Evolutionary conservation across 768 basidiomycete species (phyloP), one percentile per base, ranked within the genome.

Genomic region (Lactifluus piperatus): DNA sequence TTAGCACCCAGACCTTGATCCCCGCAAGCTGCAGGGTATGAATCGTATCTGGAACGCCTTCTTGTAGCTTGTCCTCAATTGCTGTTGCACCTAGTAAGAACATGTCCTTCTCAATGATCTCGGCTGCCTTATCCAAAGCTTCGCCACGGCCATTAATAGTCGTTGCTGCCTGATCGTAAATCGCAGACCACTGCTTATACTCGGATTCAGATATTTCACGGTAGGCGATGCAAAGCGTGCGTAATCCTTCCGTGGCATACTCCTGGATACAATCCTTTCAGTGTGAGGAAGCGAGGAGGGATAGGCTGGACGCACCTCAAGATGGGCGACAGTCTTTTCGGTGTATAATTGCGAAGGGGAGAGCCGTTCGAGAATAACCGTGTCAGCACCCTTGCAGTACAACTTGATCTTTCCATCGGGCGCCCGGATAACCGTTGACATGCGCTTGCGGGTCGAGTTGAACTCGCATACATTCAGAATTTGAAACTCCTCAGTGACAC

Each of bases 1-100:
- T 99, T 51, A 99, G 75, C 8, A 99, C 94, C 97, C 97, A 99
- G 18, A 99, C 85, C 81, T 98, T 99, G 73, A 99, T 97, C 3
- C 97, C 97, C 37, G 97, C 97, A 81, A 91, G 91, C 67, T 99
- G 97, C 47, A 99, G 72, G 0, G 94, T 97, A 70, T 98, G 94
- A 50, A 98, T 99, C 5, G 97, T 86, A 67, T 99, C 97, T 0
- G 97, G 97, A 3, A 99, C 97, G 41, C 97, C 97, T 53, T 99
- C 97, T 70, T 99, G 97, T 14, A 99, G 76, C 72, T 97, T 98
- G 71, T 99, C 97, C 71, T 99, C 97, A 67, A 99, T 94, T 18
- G 97, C 97, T 2, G 97, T 98, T 26, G 97, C 97, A 3, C 97
- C 97, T 18, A 99, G 79, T 18, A 99, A 69, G 67, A 91, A 86